These are phyloP conservation scores for Marsdenia floribunda DNA, from an alignment of 257 asterid genomes.

Conservation along the genomic window DNA sequence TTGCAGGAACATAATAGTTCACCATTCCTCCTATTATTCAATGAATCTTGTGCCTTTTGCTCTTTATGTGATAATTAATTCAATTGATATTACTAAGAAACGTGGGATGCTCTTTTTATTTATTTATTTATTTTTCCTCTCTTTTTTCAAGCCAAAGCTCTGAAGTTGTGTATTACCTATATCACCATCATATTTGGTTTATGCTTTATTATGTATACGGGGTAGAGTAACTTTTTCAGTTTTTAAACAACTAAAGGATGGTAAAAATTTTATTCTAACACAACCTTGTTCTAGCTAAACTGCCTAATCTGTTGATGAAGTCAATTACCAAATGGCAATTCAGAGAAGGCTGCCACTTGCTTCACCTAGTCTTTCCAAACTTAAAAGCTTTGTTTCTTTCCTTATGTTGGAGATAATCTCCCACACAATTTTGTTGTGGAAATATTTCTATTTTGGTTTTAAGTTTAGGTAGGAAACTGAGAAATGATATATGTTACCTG, in stretches of 20 bases:
- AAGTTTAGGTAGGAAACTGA: slow-evolving; percentile 1
- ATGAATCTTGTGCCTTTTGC: not conserved
- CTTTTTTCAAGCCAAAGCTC: not conserved
- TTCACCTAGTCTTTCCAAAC: not conserved
- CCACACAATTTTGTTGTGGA: not conserved
- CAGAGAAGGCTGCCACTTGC: not conserved
- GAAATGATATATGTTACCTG: not conserved
- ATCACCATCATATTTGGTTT: not conserved
- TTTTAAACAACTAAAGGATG: not conserved
- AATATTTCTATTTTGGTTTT: not conserved
- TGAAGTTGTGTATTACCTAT: not conserved
- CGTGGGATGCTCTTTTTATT: not conserved
- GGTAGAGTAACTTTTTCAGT: not conserved
- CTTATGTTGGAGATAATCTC: not conserved
- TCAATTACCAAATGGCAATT: not conserved
- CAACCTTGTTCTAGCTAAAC: not conserved
- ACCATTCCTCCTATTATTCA: not conserved
- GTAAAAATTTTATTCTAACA: not conserved
- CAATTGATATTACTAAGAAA: not conserved
- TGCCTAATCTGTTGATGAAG: not conserved
- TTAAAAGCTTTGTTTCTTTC: not conserved
- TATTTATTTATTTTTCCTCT: no score
- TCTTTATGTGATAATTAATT: not conserved
- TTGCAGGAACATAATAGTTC: not conserved
- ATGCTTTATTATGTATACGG: not conserved